Evolutionary conservation across 208 protist species (phyloP), one percentile per base, ranked within the genome.

Genomic region (Trypanosoma cruzi): DNA sequence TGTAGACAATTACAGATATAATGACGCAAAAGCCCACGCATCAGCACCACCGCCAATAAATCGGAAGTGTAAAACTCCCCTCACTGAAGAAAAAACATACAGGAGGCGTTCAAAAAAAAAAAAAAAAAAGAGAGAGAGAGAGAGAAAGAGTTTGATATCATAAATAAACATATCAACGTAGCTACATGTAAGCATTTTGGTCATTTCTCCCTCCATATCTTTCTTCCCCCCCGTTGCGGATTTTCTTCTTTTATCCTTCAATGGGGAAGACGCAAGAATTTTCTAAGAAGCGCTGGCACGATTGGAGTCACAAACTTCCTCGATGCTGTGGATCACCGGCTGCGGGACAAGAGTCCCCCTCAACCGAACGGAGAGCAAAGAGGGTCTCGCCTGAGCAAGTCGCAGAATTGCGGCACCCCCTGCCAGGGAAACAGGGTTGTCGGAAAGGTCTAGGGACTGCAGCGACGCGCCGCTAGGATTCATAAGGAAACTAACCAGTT

Each of bases 401-500:
- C 71, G 53, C n/a, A 75, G 63, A 13, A 92, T 40, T 14, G 75
- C 63, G 7, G 81, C 73, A 56, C 83, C 55, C 4, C 87, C 71
- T 22, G 63, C 67, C n/a, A 84, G 63, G 1, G 78, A 80, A 32
- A 92, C 52, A 4, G 75, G 75, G 64, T 88, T 92, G 61, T 73
- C 64, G 10, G 77, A 82, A 34, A 92, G 34, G 60, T 89, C 86
- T 34, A 92, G 57, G 26, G 56, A 40, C 10, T 57, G 48, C 16
- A 92, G 56, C 0, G 55, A 57, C 26, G 28, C 57, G 2, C 82
- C 82, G 14, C 65, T 58, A 16, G 36, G 36, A 0, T 71, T 78
- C 34, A 48, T 29, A 1, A 88, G 62, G 4, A 70, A 53, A 16
- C 59, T 37, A 24, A 75, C 69, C 10, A 88, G 22, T n/a, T 77